Base-by-base conservation (phyloP, 2,329 filamentous ascomycete genomes). In the Aspergillus sp. region DNA sequence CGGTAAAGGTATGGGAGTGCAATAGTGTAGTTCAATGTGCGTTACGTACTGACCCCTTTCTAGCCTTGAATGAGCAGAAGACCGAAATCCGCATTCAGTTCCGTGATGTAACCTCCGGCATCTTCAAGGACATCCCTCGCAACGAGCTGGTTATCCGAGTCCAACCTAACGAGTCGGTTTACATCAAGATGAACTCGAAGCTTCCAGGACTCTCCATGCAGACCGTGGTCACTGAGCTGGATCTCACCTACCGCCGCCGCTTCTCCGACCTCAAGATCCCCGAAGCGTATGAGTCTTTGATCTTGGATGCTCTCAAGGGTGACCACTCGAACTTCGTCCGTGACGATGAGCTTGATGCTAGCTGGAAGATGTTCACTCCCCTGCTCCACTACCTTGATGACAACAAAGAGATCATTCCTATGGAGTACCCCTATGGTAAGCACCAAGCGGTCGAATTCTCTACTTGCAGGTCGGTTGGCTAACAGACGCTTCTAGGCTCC, bases 151-250 rank as follows among this genome's bases (percentile, higher is more conserved):
- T 99, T 70, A 97, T 99, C 82, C 93, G 95, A 66, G 96, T 99
- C 64, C 95, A 99, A 82, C 95, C 95, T 69, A 99, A 99, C 81
- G 95, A 99, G 84, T 96, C 91, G 74, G 93, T 99, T 66, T 99
- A 99, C 81, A 96, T 98, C 78, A 99, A 99, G 87, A 99, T 99
- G 95, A 99, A 99, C 88, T 98, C 93, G 30, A 99, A 99, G 84
- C 84, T 99, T 58, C 96, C 95, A 18, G 95, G 95, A 69, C 83
- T 99, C 70, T 98, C 92, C 82, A 99, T 98, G 93, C 95, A 99
- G 83, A 99, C 95, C 12, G 95, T 98, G 39, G 91, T 97, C 68
- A 99, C 95, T 59, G 95, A 99, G 81, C 89, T 99, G 59, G 95
- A 99, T 73, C 86, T 99, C 66, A 99, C 96, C 63, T 99, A 99